These are phyloP conservation scores for Taphrina pruni DNA, from an alignment of 1,139 yeast species.

Conservation along the genomic window DNA sequence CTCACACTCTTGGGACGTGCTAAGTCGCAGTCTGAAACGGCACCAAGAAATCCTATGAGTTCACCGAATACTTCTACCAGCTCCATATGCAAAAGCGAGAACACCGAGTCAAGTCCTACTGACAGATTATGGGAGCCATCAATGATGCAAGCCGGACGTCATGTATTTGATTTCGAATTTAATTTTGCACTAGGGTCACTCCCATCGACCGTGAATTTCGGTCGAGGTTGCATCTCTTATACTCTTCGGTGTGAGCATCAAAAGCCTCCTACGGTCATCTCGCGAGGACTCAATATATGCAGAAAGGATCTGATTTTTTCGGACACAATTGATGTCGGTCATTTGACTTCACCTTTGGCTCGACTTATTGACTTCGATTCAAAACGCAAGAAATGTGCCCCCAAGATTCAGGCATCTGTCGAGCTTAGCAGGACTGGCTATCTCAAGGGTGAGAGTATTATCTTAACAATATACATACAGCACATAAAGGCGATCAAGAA, in stretches of 20 bases:
- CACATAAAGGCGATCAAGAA: slow-evolving; percentile 76
- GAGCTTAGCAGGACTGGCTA: slow-evolving; percentile 28
- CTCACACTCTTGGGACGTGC: slow-evolving; percentile 16
- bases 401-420: slow-evolving; percentile 21
- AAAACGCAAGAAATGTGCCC: slow-evolving; percentile 11
- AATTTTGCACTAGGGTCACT: slow-evolving; percentile 73
- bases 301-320: slow-evolving; percentile 63
- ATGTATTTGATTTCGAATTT: slow-evolving; percentile 82
- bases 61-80: not conserved
- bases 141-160: slow-evolving; percentile 72
- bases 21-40: not conserved
- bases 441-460: slow-evolving; percentile 28
- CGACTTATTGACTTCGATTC: slow-evolving; percentile 25
- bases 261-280: slow-evolving; percentile 48
- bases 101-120: not conserved
- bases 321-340: slow-evolving; percentile 75
- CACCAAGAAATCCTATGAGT: not conserved
- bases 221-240: slow-evolving; percentile 81
- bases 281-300: slow-evolving; percentile 45
- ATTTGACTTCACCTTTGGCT: slow-evolving; percentile 61
- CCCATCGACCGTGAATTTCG: slow-evolving; percentile 79
- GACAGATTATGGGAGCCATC: not conserved
- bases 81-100: not conserved
- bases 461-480: slow-evolving; percentile 54
- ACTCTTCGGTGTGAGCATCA: slow-evolving; percentile 63